Percentiles rank a stretch among this genome's conserved stretches.
Conservation (phyloP, 176 grass and related monocot genomes). For the Oryza glumipatula region DNA sequence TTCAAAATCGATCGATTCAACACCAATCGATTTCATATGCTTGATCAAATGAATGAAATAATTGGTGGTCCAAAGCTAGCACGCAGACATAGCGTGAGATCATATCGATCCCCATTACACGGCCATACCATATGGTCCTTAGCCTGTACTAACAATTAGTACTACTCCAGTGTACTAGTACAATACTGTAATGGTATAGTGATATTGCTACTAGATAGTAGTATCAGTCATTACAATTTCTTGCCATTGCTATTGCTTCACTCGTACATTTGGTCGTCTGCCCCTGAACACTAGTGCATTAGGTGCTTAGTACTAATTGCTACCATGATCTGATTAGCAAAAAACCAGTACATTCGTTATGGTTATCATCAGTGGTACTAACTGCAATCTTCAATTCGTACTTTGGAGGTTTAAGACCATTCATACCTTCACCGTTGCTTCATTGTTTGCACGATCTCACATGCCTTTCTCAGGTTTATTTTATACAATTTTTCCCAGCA, state of each 20-base stretch:
- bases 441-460: not conserved
- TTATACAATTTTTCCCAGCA: not conserved
- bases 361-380: not conserved
- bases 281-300: not conserved
- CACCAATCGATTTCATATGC: not conserved
- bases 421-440: not conserved
- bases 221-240: not conserved
- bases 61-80: not conserved
- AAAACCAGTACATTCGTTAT: not conserved
- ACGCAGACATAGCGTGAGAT: not conserved
- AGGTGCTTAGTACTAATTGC: not conserved
- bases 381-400: not conserved
- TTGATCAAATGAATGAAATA: not conserved
- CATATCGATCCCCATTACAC: not conserved
- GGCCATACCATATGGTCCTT: not conserved
- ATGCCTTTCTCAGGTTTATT: not conserved
- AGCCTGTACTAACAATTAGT: not conserved
- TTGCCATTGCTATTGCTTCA: not conserved
- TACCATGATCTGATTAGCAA: not conserved
- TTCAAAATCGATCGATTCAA: not conserved
- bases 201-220: not conserved
- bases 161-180: not conserved
- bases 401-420: not conserved
- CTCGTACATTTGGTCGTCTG: not conserved
- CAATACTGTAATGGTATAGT: not conserved